Evolutionary conservation across 768 basidiomycete species (phyloP), one percentile per base, ranked within the genome.

Genomic region (Paxillus involutus): DNA sequence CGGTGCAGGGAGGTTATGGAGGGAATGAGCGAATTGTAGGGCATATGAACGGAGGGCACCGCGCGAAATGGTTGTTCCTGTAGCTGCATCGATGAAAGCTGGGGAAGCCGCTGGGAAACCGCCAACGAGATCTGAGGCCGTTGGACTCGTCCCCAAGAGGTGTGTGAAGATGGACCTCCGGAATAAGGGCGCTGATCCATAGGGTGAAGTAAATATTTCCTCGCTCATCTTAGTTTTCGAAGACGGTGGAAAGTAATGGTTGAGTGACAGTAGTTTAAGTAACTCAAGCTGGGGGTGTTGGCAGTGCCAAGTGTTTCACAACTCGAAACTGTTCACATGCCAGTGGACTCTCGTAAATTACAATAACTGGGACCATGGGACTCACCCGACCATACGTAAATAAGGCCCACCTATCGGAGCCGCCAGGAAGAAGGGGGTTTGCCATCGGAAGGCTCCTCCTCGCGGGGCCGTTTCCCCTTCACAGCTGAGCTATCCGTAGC

Each of bases 1-100:
- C 69, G 17, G 82, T 3, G 57, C 51, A 0, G 73, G 73, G 29
- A 78, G 76, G 55, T 76, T 70, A 19, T 69, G 75, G 17, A 94
- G 70, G 0, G 87, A 88, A 55, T 77, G 72, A 0, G 74, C 88
- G 8, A 91, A 71, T 30, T 78, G 73, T 14, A 89, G 76, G 2
- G 84, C 75, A 16, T 83, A 71, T 4, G 76, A 68, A 36, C 77
- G 77, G 19, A 86, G 68, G 43, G 83, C 76, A 0, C 65, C 75
- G 10, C 90, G 81, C 1, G 86, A 76, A 44, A 92, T 59, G 4
- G 75, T 74, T 0, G 76, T 73, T 4, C 81, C 85, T 0, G 86
- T 80, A 2, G 72, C 66, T 0, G 85, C 85, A 59, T 92, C 89
- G 47, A 91, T 75, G 65, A 84, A 89, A 2, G 86, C 88, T 9